Conservation (phyloP, 768 basidiomycete genomes). For the Kwoniella botswanensis region DNA sequence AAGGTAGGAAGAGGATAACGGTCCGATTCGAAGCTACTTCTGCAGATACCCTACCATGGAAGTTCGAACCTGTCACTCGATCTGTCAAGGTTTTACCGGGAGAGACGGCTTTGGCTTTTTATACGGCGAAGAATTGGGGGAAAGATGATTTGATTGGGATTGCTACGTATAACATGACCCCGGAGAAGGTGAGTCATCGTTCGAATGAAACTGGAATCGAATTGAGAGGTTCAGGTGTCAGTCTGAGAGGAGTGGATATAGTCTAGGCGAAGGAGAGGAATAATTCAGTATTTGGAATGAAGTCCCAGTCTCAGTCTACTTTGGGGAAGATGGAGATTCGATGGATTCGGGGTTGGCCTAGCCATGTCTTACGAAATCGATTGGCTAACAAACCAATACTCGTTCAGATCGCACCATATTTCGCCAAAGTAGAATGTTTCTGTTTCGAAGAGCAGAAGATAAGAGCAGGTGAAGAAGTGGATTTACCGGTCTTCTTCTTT, state of each 20-base stretch:
- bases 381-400: not conserved
- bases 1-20: constrained; percentile 73
- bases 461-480: constrained; percentile 92
- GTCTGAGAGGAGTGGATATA: too few species aligned
- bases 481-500: constrained; percentile 98
- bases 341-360: too few species aligned
- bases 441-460: constrained; percentile 99
- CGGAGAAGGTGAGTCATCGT: constrained; percentile 75
- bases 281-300: too few species aligned
- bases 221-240: too few species aligned
- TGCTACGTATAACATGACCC: constrained; percentile 98
- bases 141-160: constrained; percentile 92
- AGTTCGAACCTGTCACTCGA: constrained; percentile 87
- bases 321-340: too few species aligned
- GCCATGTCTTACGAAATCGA: too few species aligned
- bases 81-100: constrained; percentile 89
- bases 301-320: too few species aligned
- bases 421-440: constrained; percentile 99
- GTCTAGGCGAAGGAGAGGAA: too few species aligned
- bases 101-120: constrained; percentile 95
- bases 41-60: constrained; percentile 88
- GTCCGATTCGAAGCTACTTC: constrained; percentile 96
- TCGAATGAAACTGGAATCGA: too few species aligned
- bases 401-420: constrained; percentile 89
- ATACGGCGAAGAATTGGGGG: constrained; percentile 85